A percentile compares a stretch with the other conserved stretches of the same genome.
Conservation (phyloP, 768 basidiomycete genomes). For the Imleria badia region DNA sequence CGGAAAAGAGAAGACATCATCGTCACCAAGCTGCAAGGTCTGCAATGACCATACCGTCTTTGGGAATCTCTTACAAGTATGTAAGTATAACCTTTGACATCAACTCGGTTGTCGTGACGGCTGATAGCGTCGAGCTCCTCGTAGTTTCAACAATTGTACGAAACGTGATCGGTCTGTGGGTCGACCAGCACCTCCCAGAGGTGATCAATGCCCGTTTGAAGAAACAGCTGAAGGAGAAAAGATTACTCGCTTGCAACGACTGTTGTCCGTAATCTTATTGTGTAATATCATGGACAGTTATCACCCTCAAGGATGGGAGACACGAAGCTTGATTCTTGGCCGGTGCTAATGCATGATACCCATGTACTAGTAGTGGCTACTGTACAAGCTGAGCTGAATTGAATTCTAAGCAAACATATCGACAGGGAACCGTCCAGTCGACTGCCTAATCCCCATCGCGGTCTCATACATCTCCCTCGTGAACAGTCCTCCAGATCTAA, state of each 20-base stretch:
- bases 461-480: slow-evolving; percentile 58
- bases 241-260: too few species aligned
- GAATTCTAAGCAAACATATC: neutral
- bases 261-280: slow-evolving; percentile 14
- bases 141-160: neutral
- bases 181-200: too few species aligned
- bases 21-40: slow-evolving; percentile 46
- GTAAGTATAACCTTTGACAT: slow-evolving; percentile 8
- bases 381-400: neutral
- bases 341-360: neutral
- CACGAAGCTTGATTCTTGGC: neutral
- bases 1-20: slow-evolving; percentile 47
- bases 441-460: slow-evolving; percentile 42
- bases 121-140: slow-evolving; percentile 3
- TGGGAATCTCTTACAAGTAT: neutral
- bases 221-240: too few species aligned
- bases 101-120: neutral
- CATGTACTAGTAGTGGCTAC: neutral
- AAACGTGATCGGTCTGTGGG: too few species aligned
- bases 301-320: neutral
- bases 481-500: slow-evolving; percentile 49
- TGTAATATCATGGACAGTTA: slow-evolving; percentile 7
- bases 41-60: slow-evolving; percentile 27
- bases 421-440: slow-evolving; percentile 11
- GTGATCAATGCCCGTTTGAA: too few species aligned